phyloP scores from a whole-genome alignment of 2,329 filamentous ascomycete species.

The Sarocladium strictum region DNA sequence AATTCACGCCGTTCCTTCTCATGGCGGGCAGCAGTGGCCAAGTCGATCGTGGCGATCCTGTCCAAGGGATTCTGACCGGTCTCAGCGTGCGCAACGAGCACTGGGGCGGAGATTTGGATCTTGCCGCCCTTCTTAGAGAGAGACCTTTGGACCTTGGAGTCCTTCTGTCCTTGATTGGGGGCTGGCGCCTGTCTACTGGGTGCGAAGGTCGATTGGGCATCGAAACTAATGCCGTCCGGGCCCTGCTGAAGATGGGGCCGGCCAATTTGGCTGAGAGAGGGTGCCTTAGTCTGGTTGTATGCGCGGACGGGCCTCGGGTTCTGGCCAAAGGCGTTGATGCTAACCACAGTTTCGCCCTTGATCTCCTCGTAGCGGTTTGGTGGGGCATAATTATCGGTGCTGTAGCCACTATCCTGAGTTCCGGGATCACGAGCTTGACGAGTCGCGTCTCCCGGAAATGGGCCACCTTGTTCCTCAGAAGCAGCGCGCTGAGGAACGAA shows the following conservation, averaged over 20 bases:
- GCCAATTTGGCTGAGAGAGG: conserved; percentile 5
- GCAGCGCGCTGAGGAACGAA: not conserved
- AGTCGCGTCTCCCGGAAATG: not conserved
- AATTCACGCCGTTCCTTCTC: conserved; percentile 39
- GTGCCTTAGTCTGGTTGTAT: not conserved
- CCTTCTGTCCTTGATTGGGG: not conserved
- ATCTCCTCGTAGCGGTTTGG: conserved; percentile 43
- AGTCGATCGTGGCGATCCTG: conserved; percentile 43
- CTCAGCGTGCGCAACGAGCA: conserved; percentile 26
- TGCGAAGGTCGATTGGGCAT: not conserved
- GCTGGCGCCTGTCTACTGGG: conserved; percentile 3
- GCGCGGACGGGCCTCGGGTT: not conserved
- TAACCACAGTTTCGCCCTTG: conserved; percentile 34
- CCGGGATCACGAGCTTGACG: not conserved
- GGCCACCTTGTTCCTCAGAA: not conserved
- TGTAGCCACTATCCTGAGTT: conserved; percentile 20
- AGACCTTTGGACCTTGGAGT: conserved; percentile 7
- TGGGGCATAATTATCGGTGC: conserved; percentile 37
- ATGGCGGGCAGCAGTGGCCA: conserved; percentile 40
- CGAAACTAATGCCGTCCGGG: not conserved
- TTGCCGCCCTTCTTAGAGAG: conserved; percentile 30
- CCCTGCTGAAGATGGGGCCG: conserved; percentile 4
- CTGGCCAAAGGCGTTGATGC: conserved; percentile 11
- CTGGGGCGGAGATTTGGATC: conserved; percentile 43
- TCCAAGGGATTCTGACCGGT: conserved; percentile 31